These are phyloP conservation scores for Fusarium sterilihyphosum DNA, from an alignment of 2,329 filamentous ascomycete genomes.

Conservation along the genomic window DNA sequence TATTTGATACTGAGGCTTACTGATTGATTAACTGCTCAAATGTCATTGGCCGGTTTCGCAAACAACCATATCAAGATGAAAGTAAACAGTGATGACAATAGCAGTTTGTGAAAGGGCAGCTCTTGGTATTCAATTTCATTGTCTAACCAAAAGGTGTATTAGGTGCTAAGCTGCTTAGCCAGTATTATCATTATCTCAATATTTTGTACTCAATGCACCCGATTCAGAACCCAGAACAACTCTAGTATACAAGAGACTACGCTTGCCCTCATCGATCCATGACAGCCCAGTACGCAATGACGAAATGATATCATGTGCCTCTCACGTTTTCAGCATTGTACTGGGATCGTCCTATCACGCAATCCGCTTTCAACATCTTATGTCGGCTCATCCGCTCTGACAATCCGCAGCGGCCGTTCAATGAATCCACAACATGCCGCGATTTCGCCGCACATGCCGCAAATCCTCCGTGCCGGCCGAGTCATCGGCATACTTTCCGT, in stretches of 20 bases:
- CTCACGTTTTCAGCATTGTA: conserved; percentile 22
- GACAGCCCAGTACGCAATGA: conserved; percentile 9
- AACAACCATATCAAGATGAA: background rate
- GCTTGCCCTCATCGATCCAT: conserved; percentile 1
- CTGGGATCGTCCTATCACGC: conserved; percentile 39
- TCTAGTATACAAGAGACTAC: conserved; percentile 14
- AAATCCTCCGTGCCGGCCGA: conserved; percentile 34
- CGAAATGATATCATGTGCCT: conserved; percentile 13
- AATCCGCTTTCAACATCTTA: conserved; percentile 32
- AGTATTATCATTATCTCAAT: conserved; percentile 33
- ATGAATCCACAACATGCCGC: conserved; percentile 34
- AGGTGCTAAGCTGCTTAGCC: conserved; percentile 12
- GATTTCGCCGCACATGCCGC: conserved; percentile 42
- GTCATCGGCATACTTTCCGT: conserved; percentile 28
- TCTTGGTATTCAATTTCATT: background rate
- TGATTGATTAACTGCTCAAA: conserved; percentile 40
- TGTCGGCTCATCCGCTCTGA: conserved; percentile 32
- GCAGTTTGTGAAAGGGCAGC: background rate
- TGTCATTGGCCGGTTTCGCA: conserved; percentile 27
- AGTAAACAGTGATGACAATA: background rate
- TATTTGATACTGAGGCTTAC: conserved; percentile 22
- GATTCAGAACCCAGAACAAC: conserved; percentile 20
- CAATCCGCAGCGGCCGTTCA: conserved; percentile 20
- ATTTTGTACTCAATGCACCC: conserved; percentile 11
- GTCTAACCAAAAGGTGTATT: conserved; percentile 17